Percentiles rank a stretch among this genome's conserved stretches.
Evolutionary conservation across 2,329 filamentous ascomycete species (phyloP).

Genomic region (Alternaria consortialis): DNA sequence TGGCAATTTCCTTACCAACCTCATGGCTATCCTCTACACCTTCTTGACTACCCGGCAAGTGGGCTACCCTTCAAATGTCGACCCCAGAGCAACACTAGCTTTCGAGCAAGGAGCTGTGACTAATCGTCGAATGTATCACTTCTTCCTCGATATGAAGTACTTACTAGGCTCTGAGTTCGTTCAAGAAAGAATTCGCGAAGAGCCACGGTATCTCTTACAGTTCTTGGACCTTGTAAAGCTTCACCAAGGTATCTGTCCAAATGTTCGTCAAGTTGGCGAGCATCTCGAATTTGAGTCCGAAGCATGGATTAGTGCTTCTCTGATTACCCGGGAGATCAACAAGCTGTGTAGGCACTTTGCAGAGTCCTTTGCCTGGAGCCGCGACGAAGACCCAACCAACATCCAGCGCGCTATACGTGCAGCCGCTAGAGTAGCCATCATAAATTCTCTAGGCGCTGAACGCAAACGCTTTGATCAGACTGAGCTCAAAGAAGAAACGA

Average conservation of each 20-base stretch:
- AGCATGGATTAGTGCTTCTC: slow-evolving; percentile 94
- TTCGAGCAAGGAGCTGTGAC: slow-evolving; percentile 96
- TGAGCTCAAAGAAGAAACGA: slow-evolving; percentile 86
- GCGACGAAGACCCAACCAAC: slow-evolving; percentile 69
- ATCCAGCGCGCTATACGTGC: slow-evolving; percentile 77
- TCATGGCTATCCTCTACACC: slow-evolving; percentile 96
- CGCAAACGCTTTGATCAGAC: slow-evolving; percentile 82
- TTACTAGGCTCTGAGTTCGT: slow-evolving; percentile 89
- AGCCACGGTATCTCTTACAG: slow-evolving; percentile 88
- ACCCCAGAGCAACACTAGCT: slow-evolving; percentile 83
- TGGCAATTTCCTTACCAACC: slow-evolving; percentile 92
- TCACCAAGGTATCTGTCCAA: slow-evolving; percentile 96
- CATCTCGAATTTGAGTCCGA: slow-evolving; percentile 99
- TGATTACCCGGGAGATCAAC: slow-evolving; percentile 95
- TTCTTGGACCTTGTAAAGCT: slow-evolving; percentile 96
- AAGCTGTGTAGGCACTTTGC: slow-evolving; percentile 87
- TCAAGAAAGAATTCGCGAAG: slow-evolving; percentile 81
- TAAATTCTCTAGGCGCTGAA: slow-evolving; percentile 90
- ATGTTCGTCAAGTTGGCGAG: slow-evolving; percentile 88
- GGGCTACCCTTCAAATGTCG: slow-evolving; percentile 88
- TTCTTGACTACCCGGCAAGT: slow-evolving; percentile 97
- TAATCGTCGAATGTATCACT: slow-evolving; percentile 95
- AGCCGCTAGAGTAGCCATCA: slow-evolving; percentile 82
- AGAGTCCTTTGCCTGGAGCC: slow-evolving; percentile 79
- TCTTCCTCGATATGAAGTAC: slow-evolving; percentile 93